Percentiles rank a stretch among this genome's conserved stretches.
Conservation (phyloP, 1,284 basidiomycete genomes). For the Gomphus bonarii region DNA sequence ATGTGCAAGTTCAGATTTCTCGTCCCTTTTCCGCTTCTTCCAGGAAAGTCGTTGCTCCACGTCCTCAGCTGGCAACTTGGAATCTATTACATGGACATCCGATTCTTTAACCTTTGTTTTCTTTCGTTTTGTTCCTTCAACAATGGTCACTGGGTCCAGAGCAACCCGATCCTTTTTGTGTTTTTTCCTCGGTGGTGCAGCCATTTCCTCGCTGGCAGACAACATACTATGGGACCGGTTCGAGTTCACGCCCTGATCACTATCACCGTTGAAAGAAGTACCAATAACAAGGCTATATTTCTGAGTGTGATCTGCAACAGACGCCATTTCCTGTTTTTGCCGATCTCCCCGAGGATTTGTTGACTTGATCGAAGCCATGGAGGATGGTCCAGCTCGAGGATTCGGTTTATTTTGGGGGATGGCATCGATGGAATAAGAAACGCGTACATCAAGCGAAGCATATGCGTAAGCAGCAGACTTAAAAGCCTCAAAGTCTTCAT, state of each 20-base stretch:
- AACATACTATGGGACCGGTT: neutral
- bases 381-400: neutral
- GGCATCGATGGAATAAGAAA: neutral
- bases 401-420: neutral
- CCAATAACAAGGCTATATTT: neutral
- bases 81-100: neutral
- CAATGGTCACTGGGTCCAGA: neutral
- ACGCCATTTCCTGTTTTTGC: neutral
- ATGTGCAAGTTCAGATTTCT: neutral
- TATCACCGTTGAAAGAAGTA: neutral
- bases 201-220: neutral
- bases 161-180: neutral
- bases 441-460: constrained; percentile 10
- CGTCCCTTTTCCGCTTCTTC: neutral
- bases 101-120: neutral
- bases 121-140: neutral
- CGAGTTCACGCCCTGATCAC: neutral
- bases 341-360: neutral
- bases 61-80: neutral
- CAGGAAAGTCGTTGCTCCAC: neutral
- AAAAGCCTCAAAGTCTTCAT: constrained; percentile 71
- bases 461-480: constrained; percentile 7
- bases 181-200: neutral
- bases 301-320: neutral
- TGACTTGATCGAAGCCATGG: neutral